A percentile compares a stretch with the other conserved stretches of the same genome.
Conservation (phyloP, 148 eudicot genomes). For the Rhododendron vialii region DNA sequence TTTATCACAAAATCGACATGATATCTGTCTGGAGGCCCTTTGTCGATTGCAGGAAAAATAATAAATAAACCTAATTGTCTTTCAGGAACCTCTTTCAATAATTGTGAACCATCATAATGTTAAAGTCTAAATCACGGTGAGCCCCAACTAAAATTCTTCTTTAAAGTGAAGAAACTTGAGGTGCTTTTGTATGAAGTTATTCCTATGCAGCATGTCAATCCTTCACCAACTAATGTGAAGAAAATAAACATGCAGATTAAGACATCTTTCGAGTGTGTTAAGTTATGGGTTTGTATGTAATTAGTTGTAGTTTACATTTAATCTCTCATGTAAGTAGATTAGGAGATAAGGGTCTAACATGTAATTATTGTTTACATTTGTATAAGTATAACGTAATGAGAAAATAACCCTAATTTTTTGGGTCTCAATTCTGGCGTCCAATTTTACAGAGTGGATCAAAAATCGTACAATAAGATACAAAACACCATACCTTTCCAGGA, state of each 20-base stretch:
- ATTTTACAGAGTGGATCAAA: background rate
- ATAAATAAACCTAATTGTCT: background rate
- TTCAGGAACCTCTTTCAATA: background rate
- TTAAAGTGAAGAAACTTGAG: background rate
- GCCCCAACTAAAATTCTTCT: background rate
- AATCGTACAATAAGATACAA: background rate
- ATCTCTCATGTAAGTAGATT: too few relatives aligned
- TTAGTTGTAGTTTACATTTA: too few relatives aligned
- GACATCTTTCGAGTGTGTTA: background rate
- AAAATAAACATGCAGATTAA: background rate
- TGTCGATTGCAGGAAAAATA: background rate
- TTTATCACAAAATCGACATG: too few relatives aligned
- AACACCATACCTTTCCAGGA: slow-evolving; percentile 53
- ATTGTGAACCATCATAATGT: background rate
- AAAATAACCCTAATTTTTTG: too few relatives aligned
- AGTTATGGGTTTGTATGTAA: too few relatives aligned
- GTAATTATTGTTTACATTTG: too few relatives aligned
- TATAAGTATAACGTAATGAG: too few relatives aligned
- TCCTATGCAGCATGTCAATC: background rate
- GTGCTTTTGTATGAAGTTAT: background rate
- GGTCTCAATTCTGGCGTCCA: too few relatives aligned
- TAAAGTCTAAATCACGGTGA: background rate
- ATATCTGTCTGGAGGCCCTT: too few relatives aligned
- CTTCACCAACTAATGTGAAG: background rate
- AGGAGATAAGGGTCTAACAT: too few relatives aligned